Conservation (phyloP, 1,284 basidiomycete species). For the Sphagnurus paluster region DNA sequence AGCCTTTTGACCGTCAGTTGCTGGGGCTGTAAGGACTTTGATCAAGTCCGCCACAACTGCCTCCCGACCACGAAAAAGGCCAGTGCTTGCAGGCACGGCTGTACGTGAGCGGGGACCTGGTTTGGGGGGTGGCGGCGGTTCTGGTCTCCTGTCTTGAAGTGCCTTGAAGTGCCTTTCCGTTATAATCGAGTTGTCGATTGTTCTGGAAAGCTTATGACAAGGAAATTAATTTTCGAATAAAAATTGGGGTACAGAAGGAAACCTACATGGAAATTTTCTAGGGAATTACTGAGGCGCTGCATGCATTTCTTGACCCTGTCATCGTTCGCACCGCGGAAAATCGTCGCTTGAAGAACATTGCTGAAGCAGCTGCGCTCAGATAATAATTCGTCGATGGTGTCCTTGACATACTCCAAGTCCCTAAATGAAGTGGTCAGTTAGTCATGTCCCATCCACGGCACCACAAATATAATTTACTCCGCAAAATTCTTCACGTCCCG, state of each 20-base stretch:
- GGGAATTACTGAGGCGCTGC: not conserved
- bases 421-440: no score
- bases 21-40: not conserved
- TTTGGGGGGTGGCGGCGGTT: not conserved
- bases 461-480: not conserved
- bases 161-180: constrained; percentile 3
- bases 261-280: constrained; percentile 12
- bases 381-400: constrained; percentile 4
- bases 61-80: constrained; percentile 19
- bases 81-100: constrained; percentile 14
- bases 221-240: not conserved
- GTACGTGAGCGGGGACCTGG: not conserved
- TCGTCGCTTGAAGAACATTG: no score
- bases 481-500: not conserved
- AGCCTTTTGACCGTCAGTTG: constrained; percentile 3
- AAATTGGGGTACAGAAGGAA: no score
- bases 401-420: constrained; percentile 10
- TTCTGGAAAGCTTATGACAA: constrained; percentile 2
- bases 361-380: constrained; percentile 7
- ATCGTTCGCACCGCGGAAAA: no score
- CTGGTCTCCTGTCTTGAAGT: constrained; percentile 4
- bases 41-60: not conserved
- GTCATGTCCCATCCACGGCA: not conserved
- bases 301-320: constrained; percentile 8
- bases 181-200: constrained; percentile 4